These are phyloP conservation scores for Monosporascus cannonballus DNA, from an alignment of 2,329 filamentous ascomycete species.

Conservation along the genomic window DNA sequence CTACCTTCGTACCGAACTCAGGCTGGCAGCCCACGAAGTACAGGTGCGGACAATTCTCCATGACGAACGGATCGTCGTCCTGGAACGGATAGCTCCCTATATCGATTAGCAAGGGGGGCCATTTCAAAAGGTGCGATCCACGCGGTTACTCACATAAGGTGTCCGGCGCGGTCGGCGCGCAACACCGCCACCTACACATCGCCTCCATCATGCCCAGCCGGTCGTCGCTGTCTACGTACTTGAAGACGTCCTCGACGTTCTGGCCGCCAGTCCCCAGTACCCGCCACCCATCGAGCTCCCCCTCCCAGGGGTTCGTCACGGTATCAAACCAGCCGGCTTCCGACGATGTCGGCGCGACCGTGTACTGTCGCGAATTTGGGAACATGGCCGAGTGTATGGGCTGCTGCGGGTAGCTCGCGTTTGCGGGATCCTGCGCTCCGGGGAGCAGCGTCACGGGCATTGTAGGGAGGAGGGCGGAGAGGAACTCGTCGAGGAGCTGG, in stretches of 20 bases:
- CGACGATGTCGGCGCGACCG: slow-evolving; percentile 35
- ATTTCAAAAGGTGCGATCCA: background rate
- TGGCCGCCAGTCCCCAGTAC: slow-evolving; percentile 84
- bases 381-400: slow-evolving; percentile 92
- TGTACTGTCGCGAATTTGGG: slow-evolving; percentile 65
- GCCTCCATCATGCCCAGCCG: slow-evolving; percentile 87
- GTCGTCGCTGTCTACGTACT: slow-evolving; percentile 76
- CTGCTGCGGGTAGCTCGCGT: slow-evolving; percentile 85
- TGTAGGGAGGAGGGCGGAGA: slow-evolving; percentile 73
- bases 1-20: slow-evolving; percentile 64
- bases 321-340: slow-evolving; percentile 74
- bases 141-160: slow-evolving; percentile 67
- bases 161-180: slow-evolving; percentile 90
- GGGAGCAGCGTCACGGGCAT: slow-evolving; percentile 87
- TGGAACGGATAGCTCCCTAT: slow-evolving; percentile 94
- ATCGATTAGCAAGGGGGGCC: background rate
- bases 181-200: slow-evolving; percentile 86
- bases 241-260: slow-evolving; percentile 88
- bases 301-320: slow-evolving; percentile 91
- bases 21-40: slow-evolving; percentile 88
- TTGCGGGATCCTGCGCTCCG: slow-evolving; percentile 79
- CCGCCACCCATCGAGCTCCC: slow-evolving; percentile 83
- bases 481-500: slow-evolving; percentile 75
- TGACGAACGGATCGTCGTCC: slow-evolving; percentile 83
- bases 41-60: slow-evolving; percentile 79